Percentiles rank a stretch among this genome's conserved stretches.
Evolutionary conservation across 1,284 basidiomycete genomes (phyloP).

Genomic region (Heterobasidion annosum): DNA sequence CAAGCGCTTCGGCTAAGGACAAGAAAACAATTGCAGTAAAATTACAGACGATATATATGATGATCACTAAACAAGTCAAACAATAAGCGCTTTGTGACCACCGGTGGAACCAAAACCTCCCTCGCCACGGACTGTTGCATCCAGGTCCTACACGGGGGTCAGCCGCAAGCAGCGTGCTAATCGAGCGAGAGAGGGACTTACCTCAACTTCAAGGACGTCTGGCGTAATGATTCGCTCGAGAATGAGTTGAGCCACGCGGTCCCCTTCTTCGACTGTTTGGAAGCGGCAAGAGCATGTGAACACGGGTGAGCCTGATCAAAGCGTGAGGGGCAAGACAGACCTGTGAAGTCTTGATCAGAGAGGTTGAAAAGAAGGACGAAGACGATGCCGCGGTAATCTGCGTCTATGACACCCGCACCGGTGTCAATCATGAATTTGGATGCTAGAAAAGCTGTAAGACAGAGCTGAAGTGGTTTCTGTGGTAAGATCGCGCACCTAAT

Average conservation of each 20-base stretch:
- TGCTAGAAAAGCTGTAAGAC: conserved; percentile 36
- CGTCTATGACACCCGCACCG: conserved; percentile 94
- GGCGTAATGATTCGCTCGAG: conserved; percentile 88
- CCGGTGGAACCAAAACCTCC: conserved; percentile 95
- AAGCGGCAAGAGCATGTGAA: not conserved
- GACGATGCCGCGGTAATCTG: conserved; percentile 89
- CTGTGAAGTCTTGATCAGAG: conserved; percentile 81
- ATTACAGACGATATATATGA: too few relatives aligned
- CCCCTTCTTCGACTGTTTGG: conserved; percentile 79
- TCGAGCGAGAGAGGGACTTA: conserved; percentile 25
- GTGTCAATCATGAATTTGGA: conserved; percentile 97
- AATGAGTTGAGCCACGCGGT: conserved; percentile 92
- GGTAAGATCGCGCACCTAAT: conserved; percentile 54
- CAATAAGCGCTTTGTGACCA: conserved; percentile 45
- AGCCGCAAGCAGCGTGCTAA: conserved; percentile 6
- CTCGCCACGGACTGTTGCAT: conserved; percentile 77
- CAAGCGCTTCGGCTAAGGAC: too few relatives aligned
- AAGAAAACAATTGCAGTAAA: too few relatives aligned
- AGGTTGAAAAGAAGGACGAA: conserved; percentile 96
- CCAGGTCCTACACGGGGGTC: conserved; percentile 50
- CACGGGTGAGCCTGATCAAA: not conserved
- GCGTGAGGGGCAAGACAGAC: conserved; percentile 29
- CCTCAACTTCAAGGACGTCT: conserved; percentile 78
- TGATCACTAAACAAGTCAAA: too few relatives aligned
- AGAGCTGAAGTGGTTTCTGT: not conserved